Conservation (phyloP, 768 basidiomycete species). For the Podaxis rugospora region DNA sequence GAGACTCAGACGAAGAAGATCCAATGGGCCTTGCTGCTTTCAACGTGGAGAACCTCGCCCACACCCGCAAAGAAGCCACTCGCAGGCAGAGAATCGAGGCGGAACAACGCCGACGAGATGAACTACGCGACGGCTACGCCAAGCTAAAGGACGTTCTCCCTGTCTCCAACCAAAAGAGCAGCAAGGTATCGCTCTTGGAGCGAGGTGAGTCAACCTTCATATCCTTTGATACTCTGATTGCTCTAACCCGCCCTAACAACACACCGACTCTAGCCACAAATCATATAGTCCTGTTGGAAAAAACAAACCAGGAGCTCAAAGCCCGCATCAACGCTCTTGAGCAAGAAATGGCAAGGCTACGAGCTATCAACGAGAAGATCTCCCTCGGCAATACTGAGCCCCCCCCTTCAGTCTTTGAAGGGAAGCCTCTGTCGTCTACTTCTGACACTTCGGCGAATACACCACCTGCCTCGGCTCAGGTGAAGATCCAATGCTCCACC, state of each 20-base stretch:
- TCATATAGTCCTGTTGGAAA: conserved; percentile 71
- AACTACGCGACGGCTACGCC: conserved; percentile 86
- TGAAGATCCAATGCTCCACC: conserved; percentile 56
- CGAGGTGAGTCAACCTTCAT: conserved; percentile 51
- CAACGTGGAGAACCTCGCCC: conserved; percentile 67
- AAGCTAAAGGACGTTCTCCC: conserved; percentile 86
- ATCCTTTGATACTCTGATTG: conserved; percentile 11
- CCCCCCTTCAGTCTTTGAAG: conserved; percentile 48
- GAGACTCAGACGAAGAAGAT: conserved; percentile 76
- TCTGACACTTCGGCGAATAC: conserved; percentile 25
- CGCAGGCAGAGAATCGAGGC: conserved; percentile 82
- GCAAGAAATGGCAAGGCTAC: conserved; percentile 64
- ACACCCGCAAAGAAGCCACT: conserved; percentile 80
- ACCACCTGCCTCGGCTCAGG: conserved; percentile 47
- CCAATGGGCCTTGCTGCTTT: conserved; percentile 52
- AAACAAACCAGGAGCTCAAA: conserved; percentile 67
- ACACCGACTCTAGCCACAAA: conserved; percentile 54
- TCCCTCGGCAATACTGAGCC: conserved; percentile 58
- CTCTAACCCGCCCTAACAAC: conserved; percentile 10
- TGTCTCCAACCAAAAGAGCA: conserved; percentile 84
- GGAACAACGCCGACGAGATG: conserved; percentile 86
- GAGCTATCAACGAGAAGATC: conserved; percentile 79
- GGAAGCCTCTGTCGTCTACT: conserved; percentile 60
- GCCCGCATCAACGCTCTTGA: conserved; percentile 63
- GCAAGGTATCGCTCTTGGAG: conserved; percentile 85